Base-by-base conservation (phyloP, 179 eudicot genomes). In the Amaranthus tricolor region DNA sequence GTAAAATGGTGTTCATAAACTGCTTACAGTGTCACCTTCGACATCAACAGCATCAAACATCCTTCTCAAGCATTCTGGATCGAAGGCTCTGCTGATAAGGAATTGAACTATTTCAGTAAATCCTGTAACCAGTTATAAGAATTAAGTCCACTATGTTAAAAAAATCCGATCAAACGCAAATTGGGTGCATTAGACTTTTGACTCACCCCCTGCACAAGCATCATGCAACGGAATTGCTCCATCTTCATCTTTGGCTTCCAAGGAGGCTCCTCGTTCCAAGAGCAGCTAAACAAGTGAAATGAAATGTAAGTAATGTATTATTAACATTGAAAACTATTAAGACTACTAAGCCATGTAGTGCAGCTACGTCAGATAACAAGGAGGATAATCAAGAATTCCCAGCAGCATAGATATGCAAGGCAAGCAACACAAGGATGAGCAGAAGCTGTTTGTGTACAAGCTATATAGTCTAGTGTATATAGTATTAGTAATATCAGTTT, bases 191-290 rank as follows among this genome's bases (percentile, higher is more conserved):
- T 49, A 50, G 55, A 52, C 85, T 15, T 49, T 49, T 58, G 55
- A 52, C 85, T 6, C 76, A 94, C 98, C 98, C 74, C 97, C 96
- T 6, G 98, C 98, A 86, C 91, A 90, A 55, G 98, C 98, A 89
- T 94, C 98, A 77, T 94, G 97, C 78, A 94, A 79, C 21, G 98
- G 98, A 82, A 90, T 86, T 51, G 89, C 98, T 50, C 95, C 97
- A 71, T 94, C 98, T 74, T 94, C 97, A 81, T 94, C 98, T 84
- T 92, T 89, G 57, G 78, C 84, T 80, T 92, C 96, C 82, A 92
- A 44, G 57, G 82, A 71, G 78, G 98, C 97, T 74, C 96, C 97
- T 74, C 96, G 86, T 78, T 92, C 93, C 85, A 92, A 76, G 83
- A 94, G 85, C 55, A 94, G 82, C 98, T 94, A 66, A 31, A 74